These are phyloP conservation scores for Saccharomycopsis fodiens DNA, from an alignment of 805 yeast species.

Conservation along the genomic window DNA sequence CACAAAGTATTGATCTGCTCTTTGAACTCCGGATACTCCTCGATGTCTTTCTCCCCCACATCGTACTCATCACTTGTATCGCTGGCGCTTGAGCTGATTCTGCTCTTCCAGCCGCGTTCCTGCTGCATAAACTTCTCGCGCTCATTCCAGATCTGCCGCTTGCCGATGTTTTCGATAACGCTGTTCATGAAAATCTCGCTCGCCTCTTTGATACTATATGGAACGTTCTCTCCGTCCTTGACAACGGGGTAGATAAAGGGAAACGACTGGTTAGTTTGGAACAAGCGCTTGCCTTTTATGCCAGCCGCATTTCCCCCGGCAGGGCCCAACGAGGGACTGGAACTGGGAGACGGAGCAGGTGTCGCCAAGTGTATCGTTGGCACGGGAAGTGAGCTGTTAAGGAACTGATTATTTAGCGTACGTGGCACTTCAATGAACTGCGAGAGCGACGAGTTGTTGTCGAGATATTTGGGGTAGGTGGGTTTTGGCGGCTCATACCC, in stretches of 20 bases:
- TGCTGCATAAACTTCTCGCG: conserved; percentile 63
- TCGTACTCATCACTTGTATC: conserved; percentile 27
- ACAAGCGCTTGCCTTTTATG: conserved; percentile 41
- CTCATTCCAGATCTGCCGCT: conserved; percentile 64
- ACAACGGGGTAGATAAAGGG: conserved; percentile 59
- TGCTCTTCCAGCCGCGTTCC: conserved; percentile 54
- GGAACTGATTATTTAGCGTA: conserved; percentile 38
- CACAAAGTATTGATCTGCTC: conserved; percentile 36
- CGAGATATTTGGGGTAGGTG: conserved; percentile 37
- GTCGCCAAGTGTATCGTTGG: conserved; percentile 70
- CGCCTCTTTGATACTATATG: conserved; percentile 76
- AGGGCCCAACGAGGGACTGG: conserved; percentile 36
- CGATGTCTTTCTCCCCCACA: conserved; percentile 29
- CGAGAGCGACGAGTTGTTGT: conserved; percentile 46
- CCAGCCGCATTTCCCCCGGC: conserved; percentile 22
- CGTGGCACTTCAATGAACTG: conserved; percentile 54
- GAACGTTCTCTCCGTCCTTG: conserved; percentile 38
- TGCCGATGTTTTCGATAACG: conserved; percentile 58
- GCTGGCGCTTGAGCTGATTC: conserved; percentile 14
- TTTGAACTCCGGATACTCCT: conserved; percentile 30
- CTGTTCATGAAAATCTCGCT: conserved; percentile 55
- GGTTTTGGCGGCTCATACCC: conserved; percentile 47
- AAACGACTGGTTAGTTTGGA: conserved; percentile 58
- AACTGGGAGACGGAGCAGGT: conserved; percentile 80
- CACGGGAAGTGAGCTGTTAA: conserved; percentile 40